Evolutionary conservation across 2,329 filamentous ascomycete species (phyloP).

Genomic region (Fusarium sp.): DNA sequence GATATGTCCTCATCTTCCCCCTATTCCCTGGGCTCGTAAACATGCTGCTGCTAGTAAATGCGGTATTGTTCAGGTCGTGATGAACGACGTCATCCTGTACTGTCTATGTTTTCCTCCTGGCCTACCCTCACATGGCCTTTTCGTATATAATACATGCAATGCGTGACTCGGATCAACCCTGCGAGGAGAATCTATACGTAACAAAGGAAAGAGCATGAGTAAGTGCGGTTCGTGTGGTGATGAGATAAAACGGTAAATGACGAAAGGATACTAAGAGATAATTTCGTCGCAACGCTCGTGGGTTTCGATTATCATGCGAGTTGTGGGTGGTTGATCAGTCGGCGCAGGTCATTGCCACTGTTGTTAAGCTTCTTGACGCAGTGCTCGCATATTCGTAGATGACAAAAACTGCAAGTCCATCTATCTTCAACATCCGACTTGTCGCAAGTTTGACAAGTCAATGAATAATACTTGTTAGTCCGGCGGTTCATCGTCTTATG

Average conservation of each 20-base stretch:
- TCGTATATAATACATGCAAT: slow-evolving; percentile 40
- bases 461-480: slow-evolving; percentile 59
- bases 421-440: slow-evolving; percentile 56
- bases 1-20: not conserved
- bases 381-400: slow-evolving; percentile 60
- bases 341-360: slow-evolving; percentile 55
- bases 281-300: not conserved
- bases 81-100: slow-evolving; percentile 12
- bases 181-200: slow-evolving; percentile 22
- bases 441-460: slow-evolving; percentile 64
- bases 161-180: slow-evolving; percentile 17
- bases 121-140: not conserved
- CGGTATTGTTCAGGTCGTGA: slow-evolving; percentile 33
- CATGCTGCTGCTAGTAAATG: slow-evolving; percentile 14
- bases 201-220: slow-evolving; percentile 30
- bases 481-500: slow-evolving; percentile 60
- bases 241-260: slow-evolving; percentile 6
- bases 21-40: slow-evolving; percentile 3
- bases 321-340: slow-evolving; percentile 49
- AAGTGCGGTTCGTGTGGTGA: not conserved
- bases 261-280: not conserved
- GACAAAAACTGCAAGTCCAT: slow-evolving; percentile 60
- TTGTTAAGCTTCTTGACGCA: slow-evolving; percentile 56
- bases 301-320: not conserved
- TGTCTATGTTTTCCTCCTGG: slow-evolving; percentile 24